Conservation (phyloP, 2,329 filamentous ascomycete species). For the Curvularia sp. region DNA sequence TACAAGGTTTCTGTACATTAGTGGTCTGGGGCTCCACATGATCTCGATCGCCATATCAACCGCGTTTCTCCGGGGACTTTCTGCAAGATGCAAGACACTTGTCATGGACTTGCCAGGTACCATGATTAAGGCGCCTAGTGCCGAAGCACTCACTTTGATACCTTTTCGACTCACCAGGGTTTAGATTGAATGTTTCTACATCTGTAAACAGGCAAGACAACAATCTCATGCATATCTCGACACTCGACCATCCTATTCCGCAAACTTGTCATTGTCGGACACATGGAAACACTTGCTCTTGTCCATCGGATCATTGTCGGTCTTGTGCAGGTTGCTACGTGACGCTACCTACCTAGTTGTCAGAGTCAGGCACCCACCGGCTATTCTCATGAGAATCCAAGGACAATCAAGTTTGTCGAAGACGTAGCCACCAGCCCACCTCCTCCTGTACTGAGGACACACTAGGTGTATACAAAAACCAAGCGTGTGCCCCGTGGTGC, state of each 20-base stretch:
- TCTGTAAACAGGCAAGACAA: background rate
- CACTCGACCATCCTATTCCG: background rate
- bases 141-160: background rate
- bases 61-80: background rate
- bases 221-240: background rate
- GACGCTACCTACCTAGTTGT: constrained; percentile 5
- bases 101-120: background rate
- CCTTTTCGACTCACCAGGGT: background rate
- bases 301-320: constrained; percentile 11
- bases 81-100: background rate
- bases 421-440: background rate
- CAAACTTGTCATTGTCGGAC: background rate
- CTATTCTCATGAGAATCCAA: constrained; percentile 13
- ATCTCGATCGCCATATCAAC: background rate
- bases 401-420: background rate
- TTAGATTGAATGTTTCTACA: background rate
- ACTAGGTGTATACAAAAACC: background rate
- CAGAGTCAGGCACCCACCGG: constrained; percentile 25
- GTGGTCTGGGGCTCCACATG: background rate
- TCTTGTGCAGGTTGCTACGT: background rate
- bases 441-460: background rate
- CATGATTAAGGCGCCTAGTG: background rate
- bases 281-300: constrained; percentile 3
- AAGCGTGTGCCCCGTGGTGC: constrained; percentile 9
- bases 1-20: background rate